These are phyloP conservation scores for Populus ilicifolia DNA, from an alignment of 345 rosid species.

Conservation along the genomic window DNA sequence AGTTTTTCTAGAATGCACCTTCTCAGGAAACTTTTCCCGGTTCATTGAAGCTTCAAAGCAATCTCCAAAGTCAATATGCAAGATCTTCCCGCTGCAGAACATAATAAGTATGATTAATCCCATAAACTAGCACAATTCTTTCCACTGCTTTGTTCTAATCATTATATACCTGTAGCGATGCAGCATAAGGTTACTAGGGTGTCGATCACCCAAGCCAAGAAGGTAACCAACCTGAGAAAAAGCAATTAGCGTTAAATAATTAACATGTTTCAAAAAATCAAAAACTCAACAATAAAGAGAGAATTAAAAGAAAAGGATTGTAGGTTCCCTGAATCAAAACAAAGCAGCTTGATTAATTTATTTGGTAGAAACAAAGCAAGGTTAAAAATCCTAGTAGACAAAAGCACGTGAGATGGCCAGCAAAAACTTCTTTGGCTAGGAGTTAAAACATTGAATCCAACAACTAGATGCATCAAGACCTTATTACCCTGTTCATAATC, in stretches of 20 bases:
- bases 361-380: background rate
- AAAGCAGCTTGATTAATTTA: background rate
- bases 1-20: constrained; percentile 39
- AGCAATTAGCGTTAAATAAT: background rate
- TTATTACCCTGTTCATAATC: background rate
- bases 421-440: background rate
- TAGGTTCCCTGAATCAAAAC: background rate
- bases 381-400: background rate
- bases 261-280: background rate
- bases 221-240: constrained; percentile 88
- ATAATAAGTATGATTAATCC: constrained; percentile 13
- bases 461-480: background rate
- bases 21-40: constrained; percentile 96
- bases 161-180: constrained; percentile 72
- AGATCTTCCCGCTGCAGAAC: constrained; percentile 78
- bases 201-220: constrained; percentile 99
- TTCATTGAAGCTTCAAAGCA: constrained; percentile 99
- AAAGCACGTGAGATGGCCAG: background rate
- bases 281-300: background rate
- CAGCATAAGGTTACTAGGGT: constrained; percentile 97
- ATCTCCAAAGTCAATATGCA: constrained; percentile 99
- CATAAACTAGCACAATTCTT: background rate
- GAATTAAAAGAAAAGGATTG: background rate
- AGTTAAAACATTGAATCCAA: background rate
- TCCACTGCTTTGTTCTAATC: background rate